Evolutionary conservation across 371 early-diverging fungal genomes (phyloP).

Genomic region (Fennellomyces sp.): DNA sequence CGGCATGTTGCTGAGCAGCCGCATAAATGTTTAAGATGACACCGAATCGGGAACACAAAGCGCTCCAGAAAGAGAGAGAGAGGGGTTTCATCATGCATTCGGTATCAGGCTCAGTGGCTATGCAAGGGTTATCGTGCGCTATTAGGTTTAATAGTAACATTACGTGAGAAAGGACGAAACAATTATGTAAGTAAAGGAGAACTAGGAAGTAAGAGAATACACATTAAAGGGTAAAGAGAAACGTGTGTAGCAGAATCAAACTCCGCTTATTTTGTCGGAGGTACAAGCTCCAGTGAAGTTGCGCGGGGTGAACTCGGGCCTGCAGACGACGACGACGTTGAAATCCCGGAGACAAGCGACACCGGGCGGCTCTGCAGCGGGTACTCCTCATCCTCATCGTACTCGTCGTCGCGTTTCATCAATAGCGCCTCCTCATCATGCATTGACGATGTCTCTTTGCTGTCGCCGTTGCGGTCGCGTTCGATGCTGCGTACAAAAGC

Average conservation of each 20-base stretch:
- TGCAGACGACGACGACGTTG: neutral
- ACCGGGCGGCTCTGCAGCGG: constrained; percentile 1
- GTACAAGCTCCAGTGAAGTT: neutral
- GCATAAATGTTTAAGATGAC: too few species aligned
- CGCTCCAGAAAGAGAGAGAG: too few species aligned
- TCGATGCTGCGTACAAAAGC: constrained; percentile 30
- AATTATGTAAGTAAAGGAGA: too few species aligned
- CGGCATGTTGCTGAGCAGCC: too few species aligned
- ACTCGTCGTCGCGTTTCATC: neutral
- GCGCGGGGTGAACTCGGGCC: neutral
- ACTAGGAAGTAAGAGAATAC: too few species aligned
- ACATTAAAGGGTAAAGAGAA: neutral
- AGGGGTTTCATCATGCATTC: too few species aligned
- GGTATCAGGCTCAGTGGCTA: too few species aligned
- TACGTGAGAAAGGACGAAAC: too few species aligned
- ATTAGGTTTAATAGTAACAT: too few species aligned
- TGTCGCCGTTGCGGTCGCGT: neutral
- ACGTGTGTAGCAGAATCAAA: neutral
- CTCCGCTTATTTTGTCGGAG: constrained; percentile 5
- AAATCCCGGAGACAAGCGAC: neutral
- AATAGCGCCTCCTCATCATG: constrained; percentile 8
- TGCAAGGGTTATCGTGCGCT: too few species aligned
- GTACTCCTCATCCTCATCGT: neutral
- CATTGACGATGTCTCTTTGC: neutral
- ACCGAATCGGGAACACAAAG: too few species aligned